Percentiles rank a stretch among this genome's conserved stretches.
Evolutionary conservation across 1,284 basidiomycete genomes (phyloP).

Genomic region (Leccinum pallidistipes): DNA sequence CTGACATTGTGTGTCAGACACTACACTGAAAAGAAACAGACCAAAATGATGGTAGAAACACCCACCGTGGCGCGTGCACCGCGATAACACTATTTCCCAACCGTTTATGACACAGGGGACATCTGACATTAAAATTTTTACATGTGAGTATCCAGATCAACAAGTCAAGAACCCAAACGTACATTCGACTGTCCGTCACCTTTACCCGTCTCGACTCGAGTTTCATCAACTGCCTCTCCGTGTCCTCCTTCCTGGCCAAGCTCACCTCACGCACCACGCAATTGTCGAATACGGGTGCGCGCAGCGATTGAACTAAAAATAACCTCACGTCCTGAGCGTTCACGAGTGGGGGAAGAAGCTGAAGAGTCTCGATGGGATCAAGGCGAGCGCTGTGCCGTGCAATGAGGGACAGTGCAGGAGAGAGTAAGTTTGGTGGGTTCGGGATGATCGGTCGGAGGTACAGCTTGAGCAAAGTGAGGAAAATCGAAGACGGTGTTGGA

Average conservation of each 20-base stretch:
- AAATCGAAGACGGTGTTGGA: conserved; percentile 66
- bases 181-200: conserved; percentile 91
- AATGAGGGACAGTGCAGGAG: conserved; percentile 83
- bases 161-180: conserved; percentile 28
- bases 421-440: conserved; percentile 54
- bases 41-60: background rate
- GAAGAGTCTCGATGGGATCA: conserved; percentile 77
- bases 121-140: background rate
- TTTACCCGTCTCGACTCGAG: conserved; percentile 85
- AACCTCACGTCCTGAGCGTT: conserved; percentile 75
- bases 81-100: conserved; percentile 94
- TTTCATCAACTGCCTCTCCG: conserved; percentile 69
- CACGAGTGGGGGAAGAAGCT: conserved; percentile 87
- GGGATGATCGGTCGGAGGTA: conserved; percentile 76
- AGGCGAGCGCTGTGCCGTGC: conserved; percentile 80
- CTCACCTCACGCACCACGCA: conserved; percentile 67
- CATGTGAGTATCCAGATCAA: background rate
- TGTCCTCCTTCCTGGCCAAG: conserved; percentile 71
- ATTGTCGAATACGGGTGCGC: conserved; percentile 66
- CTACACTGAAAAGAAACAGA: background rate
- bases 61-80: conserved; percentile 82
- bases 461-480: conserved; percentile 82
- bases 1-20: background rate
- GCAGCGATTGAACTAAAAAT: conserved; percentile 78
- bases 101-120: conserved; percentile 45